These are phyloP conservation scores for Gynandropsis gynandra DNA, from an alignment of 345 rosid species.

Conservation along the genomic window DNA sequence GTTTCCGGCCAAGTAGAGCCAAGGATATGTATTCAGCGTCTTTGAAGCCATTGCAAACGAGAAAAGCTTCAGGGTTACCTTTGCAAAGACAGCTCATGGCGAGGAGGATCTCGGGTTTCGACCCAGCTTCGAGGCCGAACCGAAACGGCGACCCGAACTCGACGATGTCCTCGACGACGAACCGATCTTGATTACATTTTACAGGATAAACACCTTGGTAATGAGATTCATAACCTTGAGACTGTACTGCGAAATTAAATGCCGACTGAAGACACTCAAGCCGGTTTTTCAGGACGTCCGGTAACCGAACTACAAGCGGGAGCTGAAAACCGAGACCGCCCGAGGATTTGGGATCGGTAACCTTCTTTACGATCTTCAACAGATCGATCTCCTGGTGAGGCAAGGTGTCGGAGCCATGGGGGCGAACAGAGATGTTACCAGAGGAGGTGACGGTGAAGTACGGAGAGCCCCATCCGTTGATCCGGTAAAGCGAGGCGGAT, in stretches of 20 bases:
- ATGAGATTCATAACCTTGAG: conserved; percentile 50
- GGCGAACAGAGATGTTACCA: conserved; percentile 67
- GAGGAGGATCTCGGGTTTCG: conserved; percentile 88
- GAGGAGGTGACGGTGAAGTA: conserved; percentile 64
- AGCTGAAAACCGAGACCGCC: conserved; percentile 85
- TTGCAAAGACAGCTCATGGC: conserved; percentile 85
- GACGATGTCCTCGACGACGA: conserved; percentile 79
- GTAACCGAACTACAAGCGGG: conserved; percentile 71
- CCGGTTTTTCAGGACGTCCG: conserved; percentile 81
- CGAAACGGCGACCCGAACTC: conserved; percentile 62
- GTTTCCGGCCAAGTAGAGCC: conserved; percentile 64
- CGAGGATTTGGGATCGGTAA: conserved; percentile 56
- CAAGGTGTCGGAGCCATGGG: conserved; percentile 54
- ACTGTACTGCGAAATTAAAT: conserved; percentile 58
- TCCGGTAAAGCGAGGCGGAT: conserved; percentile 57
- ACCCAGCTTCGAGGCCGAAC: conserved; percentile 91
- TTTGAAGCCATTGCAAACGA: conserved; percentile 86
- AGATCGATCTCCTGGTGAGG: conserved; percentile 84
- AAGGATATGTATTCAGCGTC: conserved; percentile 74
- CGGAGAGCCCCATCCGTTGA: conserved; percentile 86
- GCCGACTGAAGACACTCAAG: conserved; percentile 72
- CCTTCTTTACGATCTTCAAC: conserved; percentile 70
- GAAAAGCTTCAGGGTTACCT: conserved; percentile 56
- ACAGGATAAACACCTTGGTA: conserved; percentile 97
- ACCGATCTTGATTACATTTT: conserved; percentile 95